Evolutionary conservation across 2,329 filamentous ascomycete species (phyloP), one percentile per base, ranked within the genome.

Genomic region (Sporothrix pseudoabietina): DNA sequence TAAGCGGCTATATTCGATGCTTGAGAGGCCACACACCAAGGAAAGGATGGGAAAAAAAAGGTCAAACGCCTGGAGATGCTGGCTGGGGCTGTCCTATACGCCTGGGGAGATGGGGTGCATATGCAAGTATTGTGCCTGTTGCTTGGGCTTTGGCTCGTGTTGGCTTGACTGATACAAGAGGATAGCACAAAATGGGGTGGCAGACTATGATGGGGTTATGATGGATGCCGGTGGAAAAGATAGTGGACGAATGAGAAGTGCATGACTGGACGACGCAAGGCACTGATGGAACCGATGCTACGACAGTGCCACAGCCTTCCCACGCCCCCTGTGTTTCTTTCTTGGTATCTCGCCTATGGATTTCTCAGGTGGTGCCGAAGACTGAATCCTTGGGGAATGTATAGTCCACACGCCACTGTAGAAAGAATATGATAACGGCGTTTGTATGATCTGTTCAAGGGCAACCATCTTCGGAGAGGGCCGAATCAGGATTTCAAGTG

Each of bases 281-380:
- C 61, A 66, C 61, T 39, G 39, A 47, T 66, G 61, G 22, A 47
- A 30, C 61, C n/a, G 61, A 16, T 30, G 39, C 35, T 30, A 39
- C 19, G 14, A 61, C 57, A 41, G 9, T 39, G 32, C 39, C 61
- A 65, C 61, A 44, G 61, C 39, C 61, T 30, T 19, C 10, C 22
- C 39, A 44, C 39, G 7, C 22, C 22, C 41, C 22, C n/a, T 19
- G 3, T 16, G 39, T 30, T 66, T 41, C 9, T 30, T 30, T 44
- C 22, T 66, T 44, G 39, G 61, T 66, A 47, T 66, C 39, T 66
- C 61, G 61, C 61, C 61, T 39, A 66, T 30, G 59, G 59, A 26
- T 44, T 26, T 22, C 0, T 44, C n/a, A 26, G 39, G 10, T 47
- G 7, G 1, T 66, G 61, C 9, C 35, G 16, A 19, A 10, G 10